These are phyloP conservation scores for Leersia perrieri DNA, from an alignment of 176 grass and related monocot genomes.

Conservation along the genomic window DNA sequence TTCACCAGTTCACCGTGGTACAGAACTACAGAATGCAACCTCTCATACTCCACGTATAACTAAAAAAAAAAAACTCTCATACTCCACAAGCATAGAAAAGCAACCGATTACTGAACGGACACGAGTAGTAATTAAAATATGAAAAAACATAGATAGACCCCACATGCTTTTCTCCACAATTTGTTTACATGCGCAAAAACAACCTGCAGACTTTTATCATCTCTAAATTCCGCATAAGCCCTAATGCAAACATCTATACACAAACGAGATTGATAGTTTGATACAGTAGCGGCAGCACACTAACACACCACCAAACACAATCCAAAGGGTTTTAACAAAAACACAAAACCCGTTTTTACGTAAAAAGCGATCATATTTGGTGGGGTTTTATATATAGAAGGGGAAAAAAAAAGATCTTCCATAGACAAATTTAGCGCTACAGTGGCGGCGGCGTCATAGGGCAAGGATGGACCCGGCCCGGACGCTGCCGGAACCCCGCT, in stretches of 20 bases:
- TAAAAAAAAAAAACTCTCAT: too few relatives aligned
- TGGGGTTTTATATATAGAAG: neutral
- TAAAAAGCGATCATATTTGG: neutral
- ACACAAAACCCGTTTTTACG: constrained; percentile 24
- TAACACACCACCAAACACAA: neutral
- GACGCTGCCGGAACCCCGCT: constrained; percentile 2
- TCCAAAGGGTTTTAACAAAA: constrained; percentile 24
- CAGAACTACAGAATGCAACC: neutral
- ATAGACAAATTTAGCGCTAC: neutral
- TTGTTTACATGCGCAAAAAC: neutral
- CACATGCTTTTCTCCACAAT: neutral
- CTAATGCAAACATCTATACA: neutral
- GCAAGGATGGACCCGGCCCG: constrained; percentile 17
- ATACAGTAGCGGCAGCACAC: neutral
- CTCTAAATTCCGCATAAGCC: neutral
- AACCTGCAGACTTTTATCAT: neutral
- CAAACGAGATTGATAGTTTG: neutral
- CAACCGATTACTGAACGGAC: neutral
- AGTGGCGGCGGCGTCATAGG: neutral
- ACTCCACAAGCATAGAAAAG: neutral
- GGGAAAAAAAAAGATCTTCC: neutral
- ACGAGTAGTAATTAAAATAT: neutral
- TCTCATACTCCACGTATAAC: neutral
- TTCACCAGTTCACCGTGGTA: neutral
- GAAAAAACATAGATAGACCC: neutral